Base-by-base conservation (phyloP, 768 basidiomycete species). In the Tulasnella calospora region DNA sequence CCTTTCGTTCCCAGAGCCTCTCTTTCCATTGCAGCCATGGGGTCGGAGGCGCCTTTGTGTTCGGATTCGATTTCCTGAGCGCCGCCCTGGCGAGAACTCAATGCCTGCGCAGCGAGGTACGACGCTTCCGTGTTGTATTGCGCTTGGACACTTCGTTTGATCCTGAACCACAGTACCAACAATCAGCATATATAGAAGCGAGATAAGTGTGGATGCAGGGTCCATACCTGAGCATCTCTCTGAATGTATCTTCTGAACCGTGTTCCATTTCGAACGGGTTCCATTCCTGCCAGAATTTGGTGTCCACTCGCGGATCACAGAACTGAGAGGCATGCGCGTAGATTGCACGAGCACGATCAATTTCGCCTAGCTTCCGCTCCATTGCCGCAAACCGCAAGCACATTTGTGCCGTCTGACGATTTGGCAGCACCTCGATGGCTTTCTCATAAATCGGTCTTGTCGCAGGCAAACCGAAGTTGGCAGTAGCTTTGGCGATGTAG, bases 251-350 rank as follows among this genome's bases (percentile, higher is more conserved):
- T 84, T 99, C 98, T 2, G 95, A 97, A 1, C 98, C 98, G 2
- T 96, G 98, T 84, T 99, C 98, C 82, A 99, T 95, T 85, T 99
- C 98, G 86, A 99, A 99, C 73, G 87, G 87, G 84, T 99, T 96
- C 98, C 98, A 99, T 83, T 98, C 95, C 40, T 88, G 85, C 98
- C 98, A 99, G 88, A 99, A 99, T 79, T 91, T 90, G 47, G 95
- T 92, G 83, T 93, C 90, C 80, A 93, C 89, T 23, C 97, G 90
- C 19, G 97, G 97, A 83, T 99, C 97, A 84, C 97, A 99, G 89
- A 99, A 99, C 83, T 99, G 98, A 27, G 94, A 95, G 0, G 98
- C 97, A 83, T 99, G 97, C 1, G 96, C 97, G 81, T 97, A 99
- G 81, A 99, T 93, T 1, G 96, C 93, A 71, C 98, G 91, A 17